Base-by-base conservation (phyloP, 2,329 filamentous ascomycete species). In the Biscogniauxia marginata region DNA sequence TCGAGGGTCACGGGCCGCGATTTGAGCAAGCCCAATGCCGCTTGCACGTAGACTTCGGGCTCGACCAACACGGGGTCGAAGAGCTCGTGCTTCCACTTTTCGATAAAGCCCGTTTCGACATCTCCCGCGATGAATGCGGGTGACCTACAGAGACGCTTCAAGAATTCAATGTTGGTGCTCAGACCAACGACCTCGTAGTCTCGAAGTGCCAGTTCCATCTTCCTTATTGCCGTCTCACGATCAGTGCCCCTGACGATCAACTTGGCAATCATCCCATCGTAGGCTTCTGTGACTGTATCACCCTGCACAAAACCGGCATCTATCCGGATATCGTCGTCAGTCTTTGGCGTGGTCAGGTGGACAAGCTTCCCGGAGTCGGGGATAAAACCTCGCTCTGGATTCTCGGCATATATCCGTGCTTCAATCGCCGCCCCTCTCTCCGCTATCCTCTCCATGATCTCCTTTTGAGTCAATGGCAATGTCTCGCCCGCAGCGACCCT, bases 251-350 rank as follows among this genome's bases (percentile, higher is more conserved):
- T 85, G 5, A 98, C 91, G 65, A 99, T 99, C 52, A 99, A 83
- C 76, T 99, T 99, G 46, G 95, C 91, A 64, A 99, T 96, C 95
- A 99, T 99, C 23, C 95, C 95, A 66, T 99, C 95, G 73, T 99
- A 99, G 53, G 95, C 90, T 56, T 93, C 91, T 0, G 93, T 96
- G 2, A 99, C 90, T 60, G 91, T 91, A 70, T 96, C 93, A 22
- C 95, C 95, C 64, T 92, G 83, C 23, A 93, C 84, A 71, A 98
- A 98, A 1, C 95, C 95, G 47, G 93, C 92, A 68, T 99, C 95
- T 62, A 99, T 92, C 44, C 95, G 87, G 25, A 98, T 84, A 61
- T 92, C 89, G 0, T 88, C 81, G 39, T 85, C 83, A 5, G 82
- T 77, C 49, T 77, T 72, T 0, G 93, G 93, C 1, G 90, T 92